Base-by-base conservation (phyloP, 257 asterid species). In the Petunia secreta region DNA sequence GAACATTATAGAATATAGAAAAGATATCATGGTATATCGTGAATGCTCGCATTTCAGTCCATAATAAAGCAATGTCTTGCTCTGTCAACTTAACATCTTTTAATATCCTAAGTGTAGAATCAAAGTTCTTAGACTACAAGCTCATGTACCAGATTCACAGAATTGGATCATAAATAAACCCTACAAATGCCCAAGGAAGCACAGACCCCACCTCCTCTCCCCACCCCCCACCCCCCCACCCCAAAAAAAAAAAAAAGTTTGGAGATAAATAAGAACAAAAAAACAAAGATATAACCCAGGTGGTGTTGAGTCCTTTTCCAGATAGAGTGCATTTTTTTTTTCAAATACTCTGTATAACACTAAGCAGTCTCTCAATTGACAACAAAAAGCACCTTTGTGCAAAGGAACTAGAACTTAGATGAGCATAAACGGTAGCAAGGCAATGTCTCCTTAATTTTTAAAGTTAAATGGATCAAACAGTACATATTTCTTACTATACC, bases 361-460 rank as follows among this genome's bases (percentile, higher is more conserved):
- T 15, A 73, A 50, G 44, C 59, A 52, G 62, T 34, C 60, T 48
- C 60, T 48, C 44, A 71, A 10, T 48, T 71, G 60, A 48, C 77
- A 71, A 25, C 48, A 8, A 43, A 67, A 10, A 48, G 11, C 60
- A 48, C 60, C n/a, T 5, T 48, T 25, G 25, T 25, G 5, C 25
- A 5, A 34, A 50, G 44, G 77, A 73, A 34, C 34, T 11, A 50
- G 13, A 73, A 62, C 44, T 13, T 11, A 73, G 46, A 50, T 73
- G 25, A 73, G 11, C 44, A 52, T 25, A 48, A 69, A 43, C 1
- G 9, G 10, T 43, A 25, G 77, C 4, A 6, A 34, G 44, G 11
- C 62, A 1, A 34, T 34, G 8, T 25, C 41, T 1, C 9, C 44
- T 44, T 25, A 50, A 36, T 50, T 50, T 73, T 15, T n/a, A 5